phyloP scores from a whole-genome alignment of 352 stramenopile genomes.

The Globisporangium orthogonon region DNA sequence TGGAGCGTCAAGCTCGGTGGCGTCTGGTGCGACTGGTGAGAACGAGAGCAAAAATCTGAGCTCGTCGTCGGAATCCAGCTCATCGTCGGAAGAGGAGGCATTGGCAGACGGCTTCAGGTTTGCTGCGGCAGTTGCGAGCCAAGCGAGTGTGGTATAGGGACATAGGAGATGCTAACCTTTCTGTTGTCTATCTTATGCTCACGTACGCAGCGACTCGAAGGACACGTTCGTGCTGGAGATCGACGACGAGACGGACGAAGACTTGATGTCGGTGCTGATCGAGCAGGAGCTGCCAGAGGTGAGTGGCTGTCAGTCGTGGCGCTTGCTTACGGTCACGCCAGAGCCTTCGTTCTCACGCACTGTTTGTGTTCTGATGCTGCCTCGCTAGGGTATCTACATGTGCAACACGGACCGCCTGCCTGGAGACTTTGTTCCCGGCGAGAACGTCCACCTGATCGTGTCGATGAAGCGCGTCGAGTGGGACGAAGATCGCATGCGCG shows the following conservation, averaged over 20 bases:
- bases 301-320: not conserved
- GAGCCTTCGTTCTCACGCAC: not conserved
- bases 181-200: no score
- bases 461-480: slow-evolving; percentile 86
- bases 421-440: slow-evolving; percentile 55
- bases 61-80: slow-evolving; percentile 74
- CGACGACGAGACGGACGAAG: slow-evolving; percentile 90
- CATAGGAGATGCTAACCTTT: no score
- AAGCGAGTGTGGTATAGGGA: not conserved
- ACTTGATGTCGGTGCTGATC: slow-evolving; percentile 88
- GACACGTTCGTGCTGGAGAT: slow-evolving; percentile 89
- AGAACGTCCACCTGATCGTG: slow-evolving; percentile 82
- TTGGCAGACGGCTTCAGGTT: slow-evolving; percentile 62
- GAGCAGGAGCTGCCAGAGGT: slow-evolving; percentile 80
- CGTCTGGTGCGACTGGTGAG: slow-evolving; percentile 14
- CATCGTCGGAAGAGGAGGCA: slow-evolving; percentile 79
- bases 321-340: not conserved
- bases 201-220: slow-evolving; percentile 53
- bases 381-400: slow-evolving; percentile 65
- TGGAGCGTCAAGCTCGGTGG: not conserved
- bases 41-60: slow-evolving; percentile 51
- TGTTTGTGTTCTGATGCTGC: not conserved
- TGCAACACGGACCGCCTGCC: slow-evolving; percentile 80
- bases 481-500: slow-evolving; percentile 83
- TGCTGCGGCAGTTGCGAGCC: not conserved